Conservation (phyloP, 345 rosid genomes). For the Euclidium syriacum region DNA sequence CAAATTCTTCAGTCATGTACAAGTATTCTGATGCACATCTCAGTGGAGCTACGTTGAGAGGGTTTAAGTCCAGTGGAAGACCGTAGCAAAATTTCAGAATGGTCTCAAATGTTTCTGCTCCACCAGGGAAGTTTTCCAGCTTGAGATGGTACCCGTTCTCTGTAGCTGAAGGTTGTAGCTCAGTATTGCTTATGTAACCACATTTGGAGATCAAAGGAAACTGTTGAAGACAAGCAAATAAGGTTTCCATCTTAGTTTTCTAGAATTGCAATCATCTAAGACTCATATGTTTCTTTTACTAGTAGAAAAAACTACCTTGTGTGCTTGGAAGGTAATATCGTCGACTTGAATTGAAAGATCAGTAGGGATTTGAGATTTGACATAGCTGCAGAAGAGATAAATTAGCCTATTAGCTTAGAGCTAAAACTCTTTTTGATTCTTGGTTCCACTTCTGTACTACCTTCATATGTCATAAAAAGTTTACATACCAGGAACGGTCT, state of each 20-base stretch:
- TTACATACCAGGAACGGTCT: conserved; percentile 54
- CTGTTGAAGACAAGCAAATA: conserved; percentile 38
- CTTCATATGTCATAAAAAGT: not conserved
- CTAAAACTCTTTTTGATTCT: not conserved
- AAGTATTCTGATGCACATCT: conserved; percentile 80
- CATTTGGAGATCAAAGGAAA: conserved; percentile 79
- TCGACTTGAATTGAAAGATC: conserved; percentile 66
- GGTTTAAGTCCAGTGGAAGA: conserved; percentile 51
- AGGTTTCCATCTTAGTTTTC: not conserved
- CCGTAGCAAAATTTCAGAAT: conserved; percentile 70
- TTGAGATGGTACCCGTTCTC: conserved; percentile 46
- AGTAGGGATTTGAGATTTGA: conserved; percentile 52
- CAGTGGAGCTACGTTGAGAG: conserved; percentile 55
- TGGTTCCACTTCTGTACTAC: not conserved
- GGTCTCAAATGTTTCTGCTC: conserved; percentile 62
- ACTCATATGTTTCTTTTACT: not conserved
- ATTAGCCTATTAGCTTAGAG: not conserved
- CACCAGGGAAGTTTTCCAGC: conserved; percentile 77
- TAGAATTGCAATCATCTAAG: not conserved
- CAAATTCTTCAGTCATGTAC: conserved; percentile 82
- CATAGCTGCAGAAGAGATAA: conserved; percentile 52
- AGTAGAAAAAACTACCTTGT: conserved; percentile 56
- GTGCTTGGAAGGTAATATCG: conserved; percentile 56
- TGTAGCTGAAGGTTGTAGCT: conserved; percentile 57
- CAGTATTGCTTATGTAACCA: conserved; percentile 62